Evolutionary conservation across 164 flowering plant genomes (phyloP).

Genomic region (Magnolia kwangsiensis): DNA sequence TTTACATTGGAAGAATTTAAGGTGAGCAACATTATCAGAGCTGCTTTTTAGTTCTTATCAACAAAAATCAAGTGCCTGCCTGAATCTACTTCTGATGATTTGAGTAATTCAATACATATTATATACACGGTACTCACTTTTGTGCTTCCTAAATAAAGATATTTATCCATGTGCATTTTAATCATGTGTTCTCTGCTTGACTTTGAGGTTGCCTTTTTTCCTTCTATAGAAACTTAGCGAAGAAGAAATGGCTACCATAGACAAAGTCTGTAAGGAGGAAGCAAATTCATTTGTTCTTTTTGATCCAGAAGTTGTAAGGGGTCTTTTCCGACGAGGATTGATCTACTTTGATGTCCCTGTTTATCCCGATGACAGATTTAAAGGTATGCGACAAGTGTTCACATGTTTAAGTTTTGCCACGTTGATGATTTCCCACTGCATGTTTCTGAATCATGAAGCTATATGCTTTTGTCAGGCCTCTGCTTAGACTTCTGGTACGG

Average conservation of each 20-base stretch:
- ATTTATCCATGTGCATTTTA: constrained; percentile 1
- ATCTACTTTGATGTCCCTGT: constrained; percentile 97
- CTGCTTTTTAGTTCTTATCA: neutral
- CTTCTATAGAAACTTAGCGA: constrained; percentile 80
- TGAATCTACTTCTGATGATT: neutral
- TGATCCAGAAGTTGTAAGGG: constrained; percentile 78
- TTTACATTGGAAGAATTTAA: constrained; percentile 97
- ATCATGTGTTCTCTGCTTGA: constrained; percentile 3
- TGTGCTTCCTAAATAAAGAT: neutral
- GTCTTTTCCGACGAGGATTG: constrained; percentile 79
- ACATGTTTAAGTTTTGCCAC: neutral
- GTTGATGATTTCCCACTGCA: neutral
- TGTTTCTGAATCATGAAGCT: constrained; percentile 5
- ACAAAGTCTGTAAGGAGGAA: constrained; percentile 97
- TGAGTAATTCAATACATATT: neutral
- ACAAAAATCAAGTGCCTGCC: neutral
- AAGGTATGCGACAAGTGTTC: constrained; percentile 47
- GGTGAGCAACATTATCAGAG: constrained; percentile 36
- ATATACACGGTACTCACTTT: neutral
- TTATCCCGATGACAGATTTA: constrained; percentile 90
- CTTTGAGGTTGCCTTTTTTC: neutral
- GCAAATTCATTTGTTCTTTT: constrained; percentile 86
- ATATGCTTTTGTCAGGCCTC: neutral
- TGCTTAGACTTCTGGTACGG: neutral
- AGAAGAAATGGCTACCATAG: constrained; percentile 93